Evolutionary conservation across 2,329 filamentous ascomycete species (phyloP).

Genomic region (Exutisphaerella laricina): DNA sequence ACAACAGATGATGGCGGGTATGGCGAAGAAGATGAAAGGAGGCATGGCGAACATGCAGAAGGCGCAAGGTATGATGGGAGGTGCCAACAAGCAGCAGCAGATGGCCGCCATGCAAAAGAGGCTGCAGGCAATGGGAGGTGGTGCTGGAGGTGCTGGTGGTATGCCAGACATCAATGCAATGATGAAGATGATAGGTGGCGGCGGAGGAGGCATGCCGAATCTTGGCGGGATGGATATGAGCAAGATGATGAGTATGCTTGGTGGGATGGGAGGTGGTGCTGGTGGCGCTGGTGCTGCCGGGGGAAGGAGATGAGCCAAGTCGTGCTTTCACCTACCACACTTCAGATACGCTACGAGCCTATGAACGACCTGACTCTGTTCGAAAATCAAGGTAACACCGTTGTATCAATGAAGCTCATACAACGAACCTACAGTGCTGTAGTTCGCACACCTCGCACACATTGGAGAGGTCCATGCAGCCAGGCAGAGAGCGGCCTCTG

Average conservation of each 20-base stretch:
- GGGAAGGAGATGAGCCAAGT: slow-evolving; percentile 2
- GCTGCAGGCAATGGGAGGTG: slow-evolving; percentile 85
- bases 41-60: slow-evolving; percentile 98
- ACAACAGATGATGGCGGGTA: slow-evolving; percentile 96
- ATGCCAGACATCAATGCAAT: slow-evolving; percentile 81
- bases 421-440: too few relatives aligned
- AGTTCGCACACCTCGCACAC: too few relatives aligned
- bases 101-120: slow-evolving; percentile 96
- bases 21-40: slow-evolving; percentile 98
- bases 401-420: too few relatives aligned
- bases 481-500: too few relatives aligned
- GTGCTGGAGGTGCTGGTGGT: slow-evolving; percentile 51
- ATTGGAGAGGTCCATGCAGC: too few relatives aligned
- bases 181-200: slow-evolving; percentile 85
- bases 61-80: slow-evolving; percentile 84
- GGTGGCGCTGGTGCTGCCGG: slow-evolving; percentile 30
- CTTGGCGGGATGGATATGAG: slow-evolving; percentile 55
- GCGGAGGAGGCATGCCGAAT: slow-evolving; percentile 55
- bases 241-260: slow-evolving; percentile 71
- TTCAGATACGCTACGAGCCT: too few relatives aligned
- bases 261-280: slow-evolving; percentile 48
- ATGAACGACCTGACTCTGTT: too few relatives aligned
- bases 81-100: slow-evolving; percentile 86
- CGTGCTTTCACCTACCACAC: too few relatives aligned
- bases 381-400: too few relatives aligned